phyloP scores from a whole-genome alignment of 192 early-diverging fungal genomes.

The Physocladia obscura region DNA sequence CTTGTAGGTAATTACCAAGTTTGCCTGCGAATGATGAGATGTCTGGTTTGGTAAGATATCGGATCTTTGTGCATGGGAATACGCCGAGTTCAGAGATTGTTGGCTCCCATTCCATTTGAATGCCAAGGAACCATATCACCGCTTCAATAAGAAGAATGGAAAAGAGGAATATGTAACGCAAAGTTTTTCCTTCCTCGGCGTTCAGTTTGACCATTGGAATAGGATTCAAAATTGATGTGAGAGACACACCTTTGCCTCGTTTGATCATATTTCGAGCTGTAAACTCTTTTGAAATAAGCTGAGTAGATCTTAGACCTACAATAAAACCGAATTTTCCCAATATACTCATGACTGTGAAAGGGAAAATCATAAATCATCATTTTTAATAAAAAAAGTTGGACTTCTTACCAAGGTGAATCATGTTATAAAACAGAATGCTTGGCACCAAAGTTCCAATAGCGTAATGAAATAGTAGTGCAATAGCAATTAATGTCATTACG shows the following conservation, averaged over 20 bases:
- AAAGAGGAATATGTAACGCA: constrained; percentile 12
- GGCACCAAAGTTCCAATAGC: constrained; percentile 11
- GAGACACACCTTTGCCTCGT: constrained; percentile 22
- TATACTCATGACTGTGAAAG: background rate
- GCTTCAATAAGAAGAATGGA: constrained; percentile 16
- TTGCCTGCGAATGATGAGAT: background rate
- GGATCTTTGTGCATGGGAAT: background rate
- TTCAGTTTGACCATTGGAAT: constrained; percentile 14
- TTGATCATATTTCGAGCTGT: constrained; percentile 26
- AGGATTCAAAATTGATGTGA: constrained; percentile 7
- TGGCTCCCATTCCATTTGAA: constrained; percentile 20
- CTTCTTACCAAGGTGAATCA: constrained; percentile 22
- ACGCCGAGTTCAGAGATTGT: constrained; percentile 1
- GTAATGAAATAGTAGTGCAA: constrained; percentile 10
- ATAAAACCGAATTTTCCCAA: constrained; percentile 14
- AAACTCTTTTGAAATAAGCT: constrained; percentile 21
- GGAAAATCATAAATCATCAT: background rate
- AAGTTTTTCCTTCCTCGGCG: constrained; percentile 21
- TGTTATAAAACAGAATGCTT: constrained; percentile 15
- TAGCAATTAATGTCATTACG: background rate
- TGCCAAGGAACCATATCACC: constrained; percentile 14
- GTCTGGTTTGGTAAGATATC: background rate
- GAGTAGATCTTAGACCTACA: background rate
- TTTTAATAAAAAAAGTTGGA: background rate
- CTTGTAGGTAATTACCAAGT: constrained; percentile 19